Conservation (phyloP, 2,329 filamentous ascomycete genomes). For the Penicillium digitatum region DNA sequence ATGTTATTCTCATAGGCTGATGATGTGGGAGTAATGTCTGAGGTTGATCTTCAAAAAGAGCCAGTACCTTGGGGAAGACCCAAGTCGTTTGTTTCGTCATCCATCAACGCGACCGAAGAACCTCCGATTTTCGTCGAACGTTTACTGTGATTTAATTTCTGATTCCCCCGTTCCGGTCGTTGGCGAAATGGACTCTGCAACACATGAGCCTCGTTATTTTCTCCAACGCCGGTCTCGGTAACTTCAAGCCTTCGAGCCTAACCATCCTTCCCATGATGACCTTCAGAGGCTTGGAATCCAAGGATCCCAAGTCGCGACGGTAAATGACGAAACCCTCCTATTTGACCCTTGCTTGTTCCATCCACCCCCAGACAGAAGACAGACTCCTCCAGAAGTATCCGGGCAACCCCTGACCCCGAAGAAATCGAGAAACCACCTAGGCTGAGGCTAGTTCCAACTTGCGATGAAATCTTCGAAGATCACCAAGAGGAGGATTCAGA, state of each 20-base stretch:
- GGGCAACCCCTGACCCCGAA: not conserved
- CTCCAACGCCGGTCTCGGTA: not conserved
- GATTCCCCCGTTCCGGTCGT: not conserved
- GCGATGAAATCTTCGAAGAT: not conserved
- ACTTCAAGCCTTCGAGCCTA: not conserved
- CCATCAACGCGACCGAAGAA: no score
- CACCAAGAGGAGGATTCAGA: not conserved
- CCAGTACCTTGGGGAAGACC: no score
- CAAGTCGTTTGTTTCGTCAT: no score
- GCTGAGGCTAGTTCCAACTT: not conserved
- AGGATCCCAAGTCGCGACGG: not conserved
- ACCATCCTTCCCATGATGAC: not conserved
- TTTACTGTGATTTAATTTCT: not conserved
- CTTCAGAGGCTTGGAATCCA: not conserved
- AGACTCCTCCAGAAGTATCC: not conserved
- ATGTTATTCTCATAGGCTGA: no score
- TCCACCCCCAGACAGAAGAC: not conserved
- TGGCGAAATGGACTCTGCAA: not conserved
- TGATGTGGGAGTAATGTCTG: no score
- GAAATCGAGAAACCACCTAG: not conserved
- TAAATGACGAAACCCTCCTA: not conserved
- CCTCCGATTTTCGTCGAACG: not conserved
- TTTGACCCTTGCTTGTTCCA: not conserved
- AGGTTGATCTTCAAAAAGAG: no score
- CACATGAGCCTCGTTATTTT: not conserved